Conservation (phyloP, 495 filamentous ascomycete species). For the Beverwykella pulmonaria region DNA sequence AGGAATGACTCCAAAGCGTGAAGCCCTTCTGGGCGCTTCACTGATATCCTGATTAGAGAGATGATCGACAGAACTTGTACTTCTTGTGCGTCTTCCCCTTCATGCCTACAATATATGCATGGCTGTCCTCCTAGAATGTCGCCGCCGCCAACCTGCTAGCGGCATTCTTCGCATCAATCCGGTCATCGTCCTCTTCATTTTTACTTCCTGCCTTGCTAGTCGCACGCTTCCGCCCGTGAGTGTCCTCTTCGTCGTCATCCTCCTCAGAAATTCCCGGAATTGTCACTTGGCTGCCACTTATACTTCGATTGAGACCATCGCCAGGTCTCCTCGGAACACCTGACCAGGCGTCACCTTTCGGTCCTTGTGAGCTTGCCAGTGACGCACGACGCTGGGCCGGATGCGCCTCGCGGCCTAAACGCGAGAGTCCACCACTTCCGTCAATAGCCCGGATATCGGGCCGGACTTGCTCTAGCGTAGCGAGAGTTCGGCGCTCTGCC, state of each 20-base stretch:
- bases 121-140: conserved; percentile 66
- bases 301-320: conserved; percentile 73
- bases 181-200: conserved; percentile 87
- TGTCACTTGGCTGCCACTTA: conserved; percentile 68
- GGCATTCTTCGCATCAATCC: conserved; percentile 92
- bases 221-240: conserved; percentile 61
- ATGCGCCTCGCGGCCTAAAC: conserved; percentile 85
- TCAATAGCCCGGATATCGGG: conserved; percentile 94
- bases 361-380: conserved; percentile 83
- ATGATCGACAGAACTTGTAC: not conserved
- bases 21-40: not conserved
- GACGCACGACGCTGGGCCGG: conserved; percentile 74
- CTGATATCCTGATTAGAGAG: conserved; percentile 1
- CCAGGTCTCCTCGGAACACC: conserved; percentile 81
- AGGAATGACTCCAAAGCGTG: not conserved
- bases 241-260: conserved; percentile 53
- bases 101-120: not conserved
- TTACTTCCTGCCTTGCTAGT: conserved; percentile 58
- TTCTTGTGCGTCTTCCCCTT: not conserved
- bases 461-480: conserved; percentile 86
- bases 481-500: conserved; percentile 86
- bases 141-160: conserved; percentile 90
- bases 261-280: conserved; percentile 47
- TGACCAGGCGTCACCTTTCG: conserved; percentile 96
- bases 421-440: conserved; percentile 80